phyloP scores from a whole-genome alignment of 192 early-diverging fungal genomes.

The Backusella tarrabulga region DNA sequence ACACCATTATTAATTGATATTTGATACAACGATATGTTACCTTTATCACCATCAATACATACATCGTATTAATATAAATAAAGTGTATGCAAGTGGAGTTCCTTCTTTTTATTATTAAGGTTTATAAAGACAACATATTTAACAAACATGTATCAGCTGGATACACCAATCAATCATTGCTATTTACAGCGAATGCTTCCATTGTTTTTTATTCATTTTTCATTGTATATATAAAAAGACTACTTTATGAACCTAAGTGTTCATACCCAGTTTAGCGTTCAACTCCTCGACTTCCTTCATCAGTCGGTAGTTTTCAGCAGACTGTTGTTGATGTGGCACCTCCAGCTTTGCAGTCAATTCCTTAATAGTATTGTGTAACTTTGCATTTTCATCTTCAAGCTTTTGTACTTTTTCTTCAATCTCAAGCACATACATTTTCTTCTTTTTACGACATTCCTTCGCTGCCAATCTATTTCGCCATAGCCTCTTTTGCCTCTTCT shows the following conservation, averaged over 20 bases:
- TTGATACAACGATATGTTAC: background rate
- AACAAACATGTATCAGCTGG: too few relatives aligned
- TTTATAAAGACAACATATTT: background rate
- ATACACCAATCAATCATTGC: background rate
- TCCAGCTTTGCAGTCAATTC: constrained; percentile 54
- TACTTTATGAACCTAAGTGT: background rate
- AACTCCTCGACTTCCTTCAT: constrained; percentile 69
- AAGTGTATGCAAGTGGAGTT: background rate
- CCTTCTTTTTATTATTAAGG: background rate
- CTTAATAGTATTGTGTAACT: constrained; percentile 62
- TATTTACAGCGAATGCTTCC: background rate
- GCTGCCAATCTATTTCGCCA: constrained; percentile 77
- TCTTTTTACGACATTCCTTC: constrained; percentile 83
- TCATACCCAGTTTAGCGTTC: constrained; percentile 61
- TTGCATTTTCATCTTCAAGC: constrained; percentile 62
- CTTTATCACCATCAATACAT: background rate
- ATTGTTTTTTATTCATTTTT: background rate
- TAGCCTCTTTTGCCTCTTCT: constrained; percentile 70
- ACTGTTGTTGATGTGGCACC: constrained; percentile 16
- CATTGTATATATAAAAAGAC: background rate
- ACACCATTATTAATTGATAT: background rate
- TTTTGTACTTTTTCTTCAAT: constrained; percentile 62
- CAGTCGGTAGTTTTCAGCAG: constrained; percentile 52
- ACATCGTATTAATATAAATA: background rate
- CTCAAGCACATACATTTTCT: constrained; percentile 70